Evolutionary conservation across 2,329 filamentous ascomycete species (phyloP).

Genomic region (Scorias spongiosa): DNA sequence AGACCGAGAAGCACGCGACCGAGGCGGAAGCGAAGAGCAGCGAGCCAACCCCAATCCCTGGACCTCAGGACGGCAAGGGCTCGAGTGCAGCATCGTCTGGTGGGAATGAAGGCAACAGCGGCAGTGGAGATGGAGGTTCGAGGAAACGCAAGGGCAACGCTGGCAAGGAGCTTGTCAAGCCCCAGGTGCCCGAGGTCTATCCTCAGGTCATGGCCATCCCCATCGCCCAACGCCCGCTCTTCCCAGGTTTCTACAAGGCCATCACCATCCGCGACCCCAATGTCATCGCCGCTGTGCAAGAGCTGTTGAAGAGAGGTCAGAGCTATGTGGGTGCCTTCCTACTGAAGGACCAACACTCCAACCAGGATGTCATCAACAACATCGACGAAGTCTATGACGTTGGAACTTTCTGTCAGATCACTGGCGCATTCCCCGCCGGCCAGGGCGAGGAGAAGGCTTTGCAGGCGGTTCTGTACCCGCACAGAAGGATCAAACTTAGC

Average conservation of each 20-base stretch:
- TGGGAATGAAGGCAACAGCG: constrained; percentile 29
- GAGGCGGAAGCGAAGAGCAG: constrained; percentile 33
- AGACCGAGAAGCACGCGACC: constrained; percentile 21
- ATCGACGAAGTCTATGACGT: constrained; percentile 87
- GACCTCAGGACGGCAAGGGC: constrained; percentile 41
- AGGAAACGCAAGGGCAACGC: constrained; percentile 53
- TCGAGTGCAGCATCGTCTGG: constrained; percentile 45
- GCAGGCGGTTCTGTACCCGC: constrained; percentile 89
- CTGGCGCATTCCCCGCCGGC: constrained; percentile 74
- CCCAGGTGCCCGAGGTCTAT: constrained; percentile 83
- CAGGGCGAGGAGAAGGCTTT: constrained; percentile 65
- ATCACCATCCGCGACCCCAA: constrained; percentile 91
- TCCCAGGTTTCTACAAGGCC: constrained; percentile 97
- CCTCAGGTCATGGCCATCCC: constrained; percentile 96
- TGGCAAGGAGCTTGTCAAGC: constrained; percentile 66
- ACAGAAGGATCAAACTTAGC: constrained; percentile 83
- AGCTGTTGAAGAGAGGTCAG: constrained; percentile 93
- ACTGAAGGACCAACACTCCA: constrained; percentile 89
- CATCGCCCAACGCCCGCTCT: constrained; percentile 82
- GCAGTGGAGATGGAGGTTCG: constrained; percentile 40
- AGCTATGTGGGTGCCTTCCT: constrained; percentile 95
- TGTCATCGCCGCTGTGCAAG: constrained; percentile 80
- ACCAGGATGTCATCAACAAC: constrained; percentile 85
- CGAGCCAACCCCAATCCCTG: constrained; percentile 36
- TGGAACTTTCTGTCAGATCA: constrained; percentile 95